phyloP scores from a whole-genome alignment of 2,329 filamentous ascomycete species.

The Arthrobotrys entomopaga region DNA sequence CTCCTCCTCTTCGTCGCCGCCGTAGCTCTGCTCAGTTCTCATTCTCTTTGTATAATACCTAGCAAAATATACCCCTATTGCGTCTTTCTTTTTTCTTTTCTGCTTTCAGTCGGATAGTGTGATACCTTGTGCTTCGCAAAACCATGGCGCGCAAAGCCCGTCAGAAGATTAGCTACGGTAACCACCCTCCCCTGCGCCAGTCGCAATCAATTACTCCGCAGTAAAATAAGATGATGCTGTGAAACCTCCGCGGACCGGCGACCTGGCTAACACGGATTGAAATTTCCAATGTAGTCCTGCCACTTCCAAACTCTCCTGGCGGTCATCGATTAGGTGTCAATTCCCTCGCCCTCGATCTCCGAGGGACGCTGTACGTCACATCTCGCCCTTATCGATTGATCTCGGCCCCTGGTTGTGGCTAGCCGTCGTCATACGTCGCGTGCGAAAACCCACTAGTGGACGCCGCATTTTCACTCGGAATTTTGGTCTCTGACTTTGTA shows the following conservation, averaged over 20 bases:
- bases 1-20: conserved; percentile 14
- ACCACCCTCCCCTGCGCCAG: conserved; percentile 32
- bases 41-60: conserved; percentile 28
- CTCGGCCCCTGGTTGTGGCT: neutral
- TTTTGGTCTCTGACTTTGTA: conserved; percentile 26
- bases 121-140: conserved; percentile 7
- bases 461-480: neutral
- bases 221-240: conserved; percentile 24
- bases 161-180: conserved; percentile 77
- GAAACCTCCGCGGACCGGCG: conserved; percentile 19
- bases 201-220: conserved; percentile 19
- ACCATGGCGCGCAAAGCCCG: conserved; percentile 74
- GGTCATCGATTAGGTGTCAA: conserved; percentile 95
- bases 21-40: conserved; percentile 15
- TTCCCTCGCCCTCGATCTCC: conserved; percentile 87
- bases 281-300: conserved; percentile 68
- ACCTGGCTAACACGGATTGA: conserved; percentile 39
- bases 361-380: conserved; percentile 80
- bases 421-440: conserved; percentile 6
- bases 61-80: conserved; percentile 30
- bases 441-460: no score
- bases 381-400: conserved; percentile 10
- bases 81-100: conserved; percentile 13
- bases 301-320: conserved; percentile 77
- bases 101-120: neutral